Evolutionary conservation across 2,329 filamentous ascomycete genomes (phyloP), one percentile per base, ranked within the genome.

Genomic region (Neurospora crassa): DNA sequence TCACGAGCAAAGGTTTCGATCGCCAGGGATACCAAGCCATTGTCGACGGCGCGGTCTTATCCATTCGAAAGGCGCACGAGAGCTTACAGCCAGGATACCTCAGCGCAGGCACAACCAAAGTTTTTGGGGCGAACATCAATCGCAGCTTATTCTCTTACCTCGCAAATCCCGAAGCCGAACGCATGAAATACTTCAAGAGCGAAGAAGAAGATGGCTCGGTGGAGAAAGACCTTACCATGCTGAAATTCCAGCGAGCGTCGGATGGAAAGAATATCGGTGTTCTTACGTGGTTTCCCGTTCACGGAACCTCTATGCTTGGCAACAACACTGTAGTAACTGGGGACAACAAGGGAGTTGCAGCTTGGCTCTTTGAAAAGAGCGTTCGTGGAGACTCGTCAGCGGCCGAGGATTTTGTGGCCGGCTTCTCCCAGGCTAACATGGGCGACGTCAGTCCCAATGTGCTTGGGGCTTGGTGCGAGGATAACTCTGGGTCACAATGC

Each of bases 321-420:
- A 97, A 97, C 82, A 97, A 97, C 81, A 97, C 94, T 0, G 85
- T 97, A 16, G 88, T 96, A 69, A 90, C 94, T 2, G 95, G 93
- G n/a, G 95, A 98, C 80, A 98, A 98, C 83, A 98, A 98, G 82
- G 95, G 95, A 14, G 93, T 97, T 7, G 94, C 95, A 2, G 92
- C 94, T 0, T 91, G 91, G 78, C 83, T 97, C 14, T 90, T 97
- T 70, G 95, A 98, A 79, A 87, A 91, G 74, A 89, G 87, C 69
- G 85, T 91, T 68, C 79, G 82, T 2, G 81, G 80, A n/a, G 84
- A 88, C 20, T 78, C 83, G 1, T 84, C 82, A 20, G 89, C 89
- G 42, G 86, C 87, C 0, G 83, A 88, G 2, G 87, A 86, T 11
- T 97, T 97, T 76, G 92, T 97, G 1, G 94, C 94, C 2, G 95